phyloP scores from a whole-genome alignment of 352 stramenopile species.

The Phytophthora capsici region DNA sequence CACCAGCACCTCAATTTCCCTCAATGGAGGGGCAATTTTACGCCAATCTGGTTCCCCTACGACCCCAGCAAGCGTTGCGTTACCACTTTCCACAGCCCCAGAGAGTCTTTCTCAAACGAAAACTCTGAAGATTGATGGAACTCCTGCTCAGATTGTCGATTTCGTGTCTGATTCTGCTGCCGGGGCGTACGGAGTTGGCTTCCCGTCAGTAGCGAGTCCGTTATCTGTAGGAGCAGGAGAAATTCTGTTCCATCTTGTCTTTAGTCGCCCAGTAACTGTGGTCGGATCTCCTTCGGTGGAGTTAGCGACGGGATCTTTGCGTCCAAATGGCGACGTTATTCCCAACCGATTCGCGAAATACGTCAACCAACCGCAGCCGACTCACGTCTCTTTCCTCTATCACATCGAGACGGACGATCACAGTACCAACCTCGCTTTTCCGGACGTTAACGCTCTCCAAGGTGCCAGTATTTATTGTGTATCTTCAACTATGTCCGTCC shows the following conservation, averaged over 20 bases:
- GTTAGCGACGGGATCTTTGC: constrained; percentile 64
- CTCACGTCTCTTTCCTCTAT: constrained; percentile 71
- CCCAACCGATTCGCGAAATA: constrained; percentile 59
- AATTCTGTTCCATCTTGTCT: constrained; percentile 72
- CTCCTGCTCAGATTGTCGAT: constrained; percentile 49
- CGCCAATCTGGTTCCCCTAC: constrained; percentile 41
- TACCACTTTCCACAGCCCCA: constrained; percentile 36
- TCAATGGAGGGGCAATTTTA: constrained; percentile 37
- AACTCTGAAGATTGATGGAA: constrained; percentile 54
- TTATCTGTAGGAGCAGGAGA: constrained; percentile 59
- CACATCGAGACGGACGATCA: constrained; percentile 59
- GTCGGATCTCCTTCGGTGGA: constrained; percentile 53
- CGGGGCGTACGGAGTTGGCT: constrained; percentile 71
- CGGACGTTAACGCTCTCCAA: constrained; percentile 45
- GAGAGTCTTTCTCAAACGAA: constrained; percentile 41
- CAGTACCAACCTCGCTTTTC: constrained; percentile 65
- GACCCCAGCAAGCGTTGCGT: constrained; percentile 36
- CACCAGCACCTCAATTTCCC: constrained; percentile 27
- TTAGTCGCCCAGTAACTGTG: constrained; percentile 61
- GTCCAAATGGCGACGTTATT: constrained; percentile 46
- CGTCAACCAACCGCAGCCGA: constrained; percentile 47
- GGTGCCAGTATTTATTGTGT: constrained; percentile 50
- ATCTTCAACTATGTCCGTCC: constrained; percentile 49
- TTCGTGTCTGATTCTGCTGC: constrained; percentile 50
- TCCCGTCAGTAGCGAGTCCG: constrained; percentile 56